Conservation (phyloP, 495 filamentous ascomycete species). For the Penicillium goetzii region DNA sequence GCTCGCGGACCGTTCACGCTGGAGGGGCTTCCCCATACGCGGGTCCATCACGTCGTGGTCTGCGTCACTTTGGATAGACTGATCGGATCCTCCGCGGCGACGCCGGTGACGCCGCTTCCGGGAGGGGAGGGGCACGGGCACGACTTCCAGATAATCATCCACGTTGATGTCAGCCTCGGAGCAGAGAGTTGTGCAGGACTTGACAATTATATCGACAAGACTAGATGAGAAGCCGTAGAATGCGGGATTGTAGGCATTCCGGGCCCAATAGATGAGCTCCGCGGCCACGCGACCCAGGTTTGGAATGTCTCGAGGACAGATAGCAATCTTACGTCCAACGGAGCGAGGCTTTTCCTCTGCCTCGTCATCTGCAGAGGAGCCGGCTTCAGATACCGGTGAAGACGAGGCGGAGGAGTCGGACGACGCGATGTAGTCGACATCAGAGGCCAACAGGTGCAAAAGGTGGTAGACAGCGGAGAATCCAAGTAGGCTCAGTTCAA, state of each 20-base stretch:
- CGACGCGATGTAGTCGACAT: conserved; percentile 53
- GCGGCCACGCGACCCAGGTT: conserved; percentile 48
- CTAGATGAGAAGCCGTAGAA: conserved; percentile 49
- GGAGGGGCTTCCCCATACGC: conserved; percentile 22
- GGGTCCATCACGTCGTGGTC: conserved; percentile 25
- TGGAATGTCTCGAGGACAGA: conserved; percentile 37
- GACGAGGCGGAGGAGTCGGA: conserved; percentile 44
- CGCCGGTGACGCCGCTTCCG: conserved; percentile 22
- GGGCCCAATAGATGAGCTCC: conserved; percentile 52
- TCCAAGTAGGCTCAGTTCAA: conserved; percentile 70
- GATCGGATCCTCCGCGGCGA: conserved; percentile 24
- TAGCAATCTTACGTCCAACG: conserved; percentile 14
- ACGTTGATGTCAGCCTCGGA: conserved; percentile 44
- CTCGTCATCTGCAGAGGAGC: conserved; percentile 40
- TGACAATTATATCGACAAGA: conserved; percentile 45
- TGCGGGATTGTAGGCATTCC: conserved; percentile 51
- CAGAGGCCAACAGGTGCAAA: conserved; percentile 58
- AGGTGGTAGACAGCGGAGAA: conserved; percentile 76
- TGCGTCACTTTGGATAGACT: conserved; percentile 27
- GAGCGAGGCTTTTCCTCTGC: conserved; percentile 35
- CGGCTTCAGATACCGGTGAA: conserved; percentile 23
- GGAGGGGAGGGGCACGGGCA: conserved; percentile 11
- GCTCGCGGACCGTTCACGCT: conserved; percentile 31
- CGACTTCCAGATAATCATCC: conserved; percentile 34
- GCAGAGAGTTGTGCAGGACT: conserved; percentile 46